These are phyloP conservation scores for Penicillium expansum DNA, from an alignment of 2,329 filamentous ascomycete genomes.

Conservation along the genomic window DNA sequence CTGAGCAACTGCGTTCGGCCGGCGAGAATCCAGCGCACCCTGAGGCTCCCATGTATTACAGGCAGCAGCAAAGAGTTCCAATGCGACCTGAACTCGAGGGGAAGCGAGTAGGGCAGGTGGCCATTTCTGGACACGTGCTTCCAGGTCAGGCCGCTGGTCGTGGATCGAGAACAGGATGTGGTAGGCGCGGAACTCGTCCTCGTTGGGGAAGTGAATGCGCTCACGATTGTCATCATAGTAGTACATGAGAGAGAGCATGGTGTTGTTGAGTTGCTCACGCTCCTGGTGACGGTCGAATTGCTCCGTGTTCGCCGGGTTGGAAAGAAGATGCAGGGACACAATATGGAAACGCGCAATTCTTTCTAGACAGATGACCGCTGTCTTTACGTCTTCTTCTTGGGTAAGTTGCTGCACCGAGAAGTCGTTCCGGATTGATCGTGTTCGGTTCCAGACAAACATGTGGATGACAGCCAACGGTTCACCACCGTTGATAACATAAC, in stretches of 20 bases:
- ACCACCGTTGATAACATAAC: constrained; percentile 51
- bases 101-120: constrained; percentile 51
- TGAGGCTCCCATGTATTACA: constrained; percentile 53
- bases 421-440: constrained; percentile 63
- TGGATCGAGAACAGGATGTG: constrained; percentile 57
- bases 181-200: constrained; percentile 64
- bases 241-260: constrained; percentile 59
- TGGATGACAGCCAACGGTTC: constrained; percentile 54
- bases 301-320: constrained; percentile 50
- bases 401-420: constrained; percentile 62
- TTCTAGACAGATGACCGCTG: constrained; percentile 61
- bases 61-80: constrained; percentile 57
- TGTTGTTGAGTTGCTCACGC: constrained; percentile 62
- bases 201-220: constrained; percentile 53
- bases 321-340: constrained; percentile 59
- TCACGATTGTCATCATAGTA: constrained; percentile 58
- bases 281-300: constrained; percentile 60
- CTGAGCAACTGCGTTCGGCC: constrained; percentile 54
- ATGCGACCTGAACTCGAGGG: constrained; percentile 53
- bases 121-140: constrained; percentile 58
- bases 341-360: constrained; percentile 64
- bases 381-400: constrained; percentile 54
- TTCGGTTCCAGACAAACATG: constrained; percentile 65
- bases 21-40: constrained; percentile 50
- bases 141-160: constrained; percentile 53